Evolutionary conservation across 306 rosid species (phyloP), one percentile per base, ranked within the genome.

Genomic region (Trifolium pratense): DNA sequence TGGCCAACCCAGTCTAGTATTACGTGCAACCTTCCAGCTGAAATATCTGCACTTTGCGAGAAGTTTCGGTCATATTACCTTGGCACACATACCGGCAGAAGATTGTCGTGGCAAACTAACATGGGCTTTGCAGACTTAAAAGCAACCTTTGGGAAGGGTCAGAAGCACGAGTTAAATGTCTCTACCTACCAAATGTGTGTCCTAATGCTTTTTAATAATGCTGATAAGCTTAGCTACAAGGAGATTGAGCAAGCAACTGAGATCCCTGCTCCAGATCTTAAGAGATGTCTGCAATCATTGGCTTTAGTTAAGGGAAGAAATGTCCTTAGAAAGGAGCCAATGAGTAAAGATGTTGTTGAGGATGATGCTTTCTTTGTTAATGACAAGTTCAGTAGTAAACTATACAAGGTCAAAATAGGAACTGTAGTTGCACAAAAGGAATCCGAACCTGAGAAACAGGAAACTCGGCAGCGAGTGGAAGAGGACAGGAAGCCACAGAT

Each of bases 401-500:
- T 91, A 36, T 89, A 89, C 60, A 91, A 94, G 85, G 98, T 94
- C 46, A 94, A 94, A 81, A 89, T 94, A 75, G 98, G 98, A 72
- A 91, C 98, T 0, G 95, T 94, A 60, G 96, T 83, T 46, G 98
- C 98, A 32, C 98, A 91, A 52, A 91, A 90, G 82, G 98, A 94
- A 73, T 84, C 97, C 0, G 97, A 91, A 77, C 96, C 97, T 0
- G 98, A 94, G 80, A 94, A 91, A 57, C 92, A 76, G 77, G 98
- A 94, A 84, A 91, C 98, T 13, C 84, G 97, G 25, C 98, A 91
- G 80, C 88, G 97, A 80, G 98, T 94, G 81, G 98, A 94, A 86
- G 98, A 94, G 83, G 96, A 94, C 85, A 81, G 98, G 83, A 94
- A 94, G 82, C 98, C 98, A 29, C 97, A 93, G 77, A 93, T 93